Base-by-base conservation (phyloP, 805 yeast genomes). In the Metschnikowia aberdeeniae region DNA sequence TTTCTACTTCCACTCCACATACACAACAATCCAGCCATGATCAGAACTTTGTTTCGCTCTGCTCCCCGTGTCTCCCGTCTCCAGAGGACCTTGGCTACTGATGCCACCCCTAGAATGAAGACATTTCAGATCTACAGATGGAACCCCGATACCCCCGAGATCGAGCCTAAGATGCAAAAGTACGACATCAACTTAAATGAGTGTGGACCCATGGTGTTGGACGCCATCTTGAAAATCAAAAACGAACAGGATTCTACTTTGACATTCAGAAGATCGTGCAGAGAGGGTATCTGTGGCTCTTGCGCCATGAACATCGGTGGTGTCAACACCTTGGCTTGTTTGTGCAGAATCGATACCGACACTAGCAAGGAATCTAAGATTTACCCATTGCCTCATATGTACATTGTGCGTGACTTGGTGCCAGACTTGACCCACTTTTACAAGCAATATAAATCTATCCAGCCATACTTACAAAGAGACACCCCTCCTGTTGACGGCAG, bases 231-330 rank as follows among this genome's bases (percentile, higher is more conserved):
- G 55, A 90, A 90, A 72, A 89, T 93, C 70, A 93, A 93, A 72
- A 89, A 92, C 68, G 99, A 93, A 72, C 95, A 89, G 70, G 99
- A 93, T 67, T 70, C 97, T 38, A 87, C 97, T 28, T 80, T 93
- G 64, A 93, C 99, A 5, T 87, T 93, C 72, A 84, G 99, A 76
- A 84, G 99, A 72, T 89, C 97, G 36, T 93, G 99, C 75, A 89
- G 99, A 76, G 99, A 93, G 75, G 99, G 99, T 61, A 93, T 93
- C 56, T 93, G 99, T 76, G 99, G 99, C 45, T 92, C 98, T 6
- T 93, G 99, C 76, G 99, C 99, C 57, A 93, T 93, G 99, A 93
- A 93, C 77, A 93, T 93, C 68, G 96, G 95, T 54, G 99, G 99
- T 57, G 79, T 86, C 67, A 93, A 93, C 79, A 93, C 99, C 28